These are phyloP conservation scores for Ammopiptanthus mongolicus DNA, from an alignment of 306 rosid species.

Conservation along the genomic window DNA sequence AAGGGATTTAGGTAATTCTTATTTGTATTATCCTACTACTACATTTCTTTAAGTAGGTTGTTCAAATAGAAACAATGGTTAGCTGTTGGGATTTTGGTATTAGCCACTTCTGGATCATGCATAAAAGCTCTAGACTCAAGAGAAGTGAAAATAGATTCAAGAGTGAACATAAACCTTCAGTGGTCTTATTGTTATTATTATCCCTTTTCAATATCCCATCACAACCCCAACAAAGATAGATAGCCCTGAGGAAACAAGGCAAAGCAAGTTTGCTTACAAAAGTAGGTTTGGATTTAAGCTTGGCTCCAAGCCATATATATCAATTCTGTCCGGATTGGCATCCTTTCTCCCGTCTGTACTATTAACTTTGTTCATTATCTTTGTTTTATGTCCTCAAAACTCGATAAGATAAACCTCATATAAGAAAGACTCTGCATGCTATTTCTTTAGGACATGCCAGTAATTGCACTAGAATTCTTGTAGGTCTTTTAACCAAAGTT, in stretches of 20 bases:
- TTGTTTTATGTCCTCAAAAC: neutral
- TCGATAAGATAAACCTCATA: neutral
- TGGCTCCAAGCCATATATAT: slow-evolving; percentile 3
- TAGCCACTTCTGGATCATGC: neutral
- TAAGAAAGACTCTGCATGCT: neutral
- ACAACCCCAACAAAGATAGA: neutral
- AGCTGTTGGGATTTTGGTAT: neutral
- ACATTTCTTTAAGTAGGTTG: too few relatives aligned
- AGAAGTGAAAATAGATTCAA: too few relatives aligned
- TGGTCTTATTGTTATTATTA: neutral
- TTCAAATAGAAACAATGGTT: too few relatives aligned
- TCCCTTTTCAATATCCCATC: neutral
- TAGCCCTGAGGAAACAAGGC: too few relatives aligned
- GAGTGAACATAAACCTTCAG: too few relatives aligned
- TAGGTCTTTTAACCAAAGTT: neutral
- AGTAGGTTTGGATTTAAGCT: neutral
- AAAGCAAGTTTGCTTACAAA: neutral
- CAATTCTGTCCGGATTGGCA: too few relatives aligned
- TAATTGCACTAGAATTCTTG: slow-evolving; percentile 6
- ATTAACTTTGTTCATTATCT: neutral
- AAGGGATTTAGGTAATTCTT: neutral
- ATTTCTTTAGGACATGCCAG: neutral
- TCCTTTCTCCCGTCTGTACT: neutral
- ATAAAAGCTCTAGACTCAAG: too few relatives aligned
- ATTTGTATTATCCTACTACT: neutral